Evolutionary conservation across 495 filamentous ascomycete genomes (phyloP).

Genomic region (Talaromyces liani): DNA sequence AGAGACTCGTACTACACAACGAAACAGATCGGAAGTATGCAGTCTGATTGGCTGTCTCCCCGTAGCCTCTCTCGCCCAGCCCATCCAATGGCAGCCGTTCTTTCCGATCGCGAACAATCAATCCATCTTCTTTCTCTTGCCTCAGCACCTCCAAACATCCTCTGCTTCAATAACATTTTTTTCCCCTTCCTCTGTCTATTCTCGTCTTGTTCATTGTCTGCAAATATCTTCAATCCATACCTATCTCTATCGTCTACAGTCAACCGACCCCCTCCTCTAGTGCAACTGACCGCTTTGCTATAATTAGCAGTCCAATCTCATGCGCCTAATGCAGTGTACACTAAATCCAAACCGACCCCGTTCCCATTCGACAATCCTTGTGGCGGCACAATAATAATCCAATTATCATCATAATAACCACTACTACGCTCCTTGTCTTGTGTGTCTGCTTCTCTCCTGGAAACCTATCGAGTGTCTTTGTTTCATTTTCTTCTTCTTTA

Average conservation of each 20-base stretch:
- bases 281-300: conserved; percentile 9
- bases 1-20: not conserved
- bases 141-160: not conserved
- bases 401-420: not conserved
- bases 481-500: not conserved
- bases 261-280: not conserved
- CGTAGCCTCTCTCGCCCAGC: not conserved
- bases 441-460: not conserved
- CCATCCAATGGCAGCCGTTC: not conserved
- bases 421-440: not conserved
- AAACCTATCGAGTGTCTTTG: not conserved
- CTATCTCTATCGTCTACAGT: not conserved
- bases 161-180: no score
- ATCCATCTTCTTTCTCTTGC: not conserved
- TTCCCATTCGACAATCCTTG: not conserved
- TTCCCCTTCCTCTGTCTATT: not conserved
- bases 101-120: conserved; percentile 3
- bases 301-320: conserved; percentile 3
- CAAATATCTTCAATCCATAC: not conserved
- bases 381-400: not conserved
- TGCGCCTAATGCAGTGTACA: not conserved
- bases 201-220: not conserved
- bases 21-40: not conserved
- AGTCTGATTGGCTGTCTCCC: not conserved
- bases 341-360: not conserved